Evolutionary conservation across 441 rosid genomes (phyloP).

Genomic region (Omphalea diandra): DNA sequence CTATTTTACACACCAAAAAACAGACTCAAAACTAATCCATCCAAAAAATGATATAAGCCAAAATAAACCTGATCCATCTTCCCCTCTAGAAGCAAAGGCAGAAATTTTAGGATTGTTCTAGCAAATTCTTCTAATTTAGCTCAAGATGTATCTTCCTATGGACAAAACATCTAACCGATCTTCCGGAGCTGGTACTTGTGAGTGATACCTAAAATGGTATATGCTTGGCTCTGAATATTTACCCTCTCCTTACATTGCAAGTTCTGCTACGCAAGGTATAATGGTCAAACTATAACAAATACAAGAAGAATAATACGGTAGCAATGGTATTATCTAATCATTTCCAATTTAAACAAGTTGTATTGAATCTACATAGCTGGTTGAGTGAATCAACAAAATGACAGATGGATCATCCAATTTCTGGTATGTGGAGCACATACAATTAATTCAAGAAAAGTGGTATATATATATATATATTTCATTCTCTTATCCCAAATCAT

Average conservation of each 20-base stretch:
- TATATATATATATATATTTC: too few relatives aligned
- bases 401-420: conserved; percentile 15
- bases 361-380: conserved; percentile 20
- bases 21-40: too few relatives aligned
- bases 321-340: neutral
- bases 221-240: conserved; percentile 78
- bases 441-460: neutral
- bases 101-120: conserved; percentile 59
- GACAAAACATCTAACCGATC: conserved; percentile 82
- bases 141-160: conserved; percentile 76
- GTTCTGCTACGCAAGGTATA: conserved; percentile 46
- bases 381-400: conserved; percentile 20
- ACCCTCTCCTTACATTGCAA: conserved; percentile 88
- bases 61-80: too few relatives aligned
- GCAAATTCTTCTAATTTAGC: conserved; percentile 66
- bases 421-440: too few relatives aligned
- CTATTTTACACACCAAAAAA: too few relatives aligned
- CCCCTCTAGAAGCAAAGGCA: too few relatives aligned
- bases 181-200: conserved; percentile 86
- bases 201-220: conserved; percentile 75
- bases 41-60: too few relatives aligned
- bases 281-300: conserved; percentile 9
- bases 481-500: conserved; percentile 19
- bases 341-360: conserved; percentile 6
- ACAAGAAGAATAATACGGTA: conserved; percentile 3